Conservation (phyloP, 345 rosid species). For the Eucalyptus camaldulensis region DNA sequence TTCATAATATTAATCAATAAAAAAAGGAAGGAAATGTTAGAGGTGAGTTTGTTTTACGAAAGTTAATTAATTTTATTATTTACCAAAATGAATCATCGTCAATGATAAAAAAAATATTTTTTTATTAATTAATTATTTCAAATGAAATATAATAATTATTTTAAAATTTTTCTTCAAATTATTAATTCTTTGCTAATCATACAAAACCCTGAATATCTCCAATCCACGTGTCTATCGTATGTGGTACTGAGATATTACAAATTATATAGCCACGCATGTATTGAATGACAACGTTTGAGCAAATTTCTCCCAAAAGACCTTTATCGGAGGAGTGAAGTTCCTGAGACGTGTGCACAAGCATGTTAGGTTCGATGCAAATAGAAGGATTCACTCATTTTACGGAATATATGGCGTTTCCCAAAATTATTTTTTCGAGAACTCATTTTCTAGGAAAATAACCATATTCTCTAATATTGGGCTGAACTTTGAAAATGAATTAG, state of each 20-base stretch:
- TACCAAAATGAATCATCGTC: too few species aligned
- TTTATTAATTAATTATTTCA: too few species aligned
- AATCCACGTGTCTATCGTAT: fast-evolving
- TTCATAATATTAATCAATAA: neutral
- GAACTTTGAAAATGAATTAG: too few species aligned
- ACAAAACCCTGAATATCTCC: fast-evolving
- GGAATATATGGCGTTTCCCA: fast-evolving
- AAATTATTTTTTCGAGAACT: too few species aligned
- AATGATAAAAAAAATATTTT: too few species aligned
- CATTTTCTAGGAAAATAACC: fast-evolving
- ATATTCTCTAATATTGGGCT: fast-evolving
- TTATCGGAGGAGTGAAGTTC: neutral
- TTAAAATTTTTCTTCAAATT: too few species aligned
- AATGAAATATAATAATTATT: fast-evolving
- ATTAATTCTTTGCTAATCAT: fast-evolving
- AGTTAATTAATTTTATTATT: too few species aligned
- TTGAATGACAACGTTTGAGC: neutral
- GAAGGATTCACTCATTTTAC: too few species aligned
- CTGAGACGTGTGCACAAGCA: fast-evolving
- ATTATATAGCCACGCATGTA: neutral
- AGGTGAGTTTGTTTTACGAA: fast-evolving
- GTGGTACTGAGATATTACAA: fast-evolving
- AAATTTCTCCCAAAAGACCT: neutral
- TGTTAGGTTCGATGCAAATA: fast-evolving
- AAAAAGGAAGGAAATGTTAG: fast-evolving